Percentiles rank a stretch among this genome's conserved stretches.
These are phyloP conservation scores for Kodamaea plutei DNA, from an alignment of 1,139 yeast genomes.

Conservation along the genomic window DNA sequence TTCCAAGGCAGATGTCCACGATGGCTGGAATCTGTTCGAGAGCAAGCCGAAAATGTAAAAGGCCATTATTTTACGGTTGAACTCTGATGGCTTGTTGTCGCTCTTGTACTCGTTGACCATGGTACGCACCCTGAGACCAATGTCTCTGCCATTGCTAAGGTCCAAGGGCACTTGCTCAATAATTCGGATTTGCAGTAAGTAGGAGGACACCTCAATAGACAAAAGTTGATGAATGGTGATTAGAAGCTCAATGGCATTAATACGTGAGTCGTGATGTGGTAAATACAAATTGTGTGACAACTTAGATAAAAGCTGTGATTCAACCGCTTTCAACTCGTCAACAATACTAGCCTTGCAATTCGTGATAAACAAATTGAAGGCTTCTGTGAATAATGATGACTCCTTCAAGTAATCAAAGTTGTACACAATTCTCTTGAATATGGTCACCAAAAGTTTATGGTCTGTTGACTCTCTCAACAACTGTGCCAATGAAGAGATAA, in stretches of 20 bases:
- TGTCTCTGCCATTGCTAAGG: constrained; percentile 69
- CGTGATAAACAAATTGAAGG: constrained; percentile 17
- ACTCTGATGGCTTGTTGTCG: constrained; percentile 27
- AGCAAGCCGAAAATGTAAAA: constrained; percentile 69
- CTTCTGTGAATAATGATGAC: constrained; percentile 21
- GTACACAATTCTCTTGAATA: constrained; percentile 9
- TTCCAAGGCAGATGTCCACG: constrained; percentile 74
- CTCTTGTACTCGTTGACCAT: constrained; percentile 48
- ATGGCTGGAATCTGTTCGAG: constrained; percentile 75
- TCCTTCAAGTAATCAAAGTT: constrained; percentile 15
- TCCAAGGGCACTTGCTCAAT: constrained; percentile 74
- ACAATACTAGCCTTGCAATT: constrained; percentile 3
- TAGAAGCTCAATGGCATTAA: constrained; percentile 40
- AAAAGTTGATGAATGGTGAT: constrained; percentile 23
- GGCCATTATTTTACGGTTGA: constrained; percentile 43
- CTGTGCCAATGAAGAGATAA: constrained; percentile 13
- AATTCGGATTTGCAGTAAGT: constrained; percentile 42
- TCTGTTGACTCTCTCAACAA: constrained; percentile 6
- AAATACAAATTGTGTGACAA: constrained; percentile 35
- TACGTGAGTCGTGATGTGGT: constrained; percentile 47
- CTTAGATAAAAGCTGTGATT: constrained; percentile 3
- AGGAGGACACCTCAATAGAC: constrained; percentile 27
- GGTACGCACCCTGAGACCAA: constrained; percentile 64
- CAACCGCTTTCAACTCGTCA: constrained; percentile 2
- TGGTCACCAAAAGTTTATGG: constrained; percentile 1